phyloP scores from a whole-genome alignment of 2,329 filamentous ascomycete species.

The Myriosclerotinia curreyana region DNA sequence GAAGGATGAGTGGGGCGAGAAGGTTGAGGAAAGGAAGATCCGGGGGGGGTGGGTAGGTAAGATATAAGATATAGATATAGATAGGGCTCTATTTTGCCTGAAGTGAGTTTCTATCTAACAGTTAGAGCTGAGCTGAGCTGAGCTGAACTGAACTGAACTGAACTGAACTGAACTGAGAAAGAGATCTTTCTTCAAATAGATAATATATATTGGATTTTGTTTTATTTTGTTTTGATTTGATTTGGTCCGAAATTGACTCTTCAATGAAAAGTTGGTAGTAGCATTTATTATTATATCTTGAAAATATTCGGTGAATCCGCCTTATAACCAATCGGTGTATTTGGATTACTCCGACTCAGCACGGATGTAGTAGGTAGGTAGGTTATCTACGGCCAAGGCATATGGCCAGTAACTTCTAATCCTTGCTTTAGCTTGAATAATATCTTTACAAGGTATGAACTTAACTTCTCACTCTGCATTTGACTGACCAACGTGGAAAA shows the following conservation, averaged over 20 bases:
- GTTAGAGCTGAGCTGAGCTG: not conserved
- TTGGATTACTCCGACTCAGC: conserved; percentile 17
- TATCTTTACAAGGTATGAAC: conserved; percentile 9
- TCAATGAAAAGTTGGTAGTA: too few species aligned
- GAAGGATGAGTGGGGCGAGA: conserved; percentile 1
- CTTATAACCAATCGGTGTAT: conserved; percentile 18
- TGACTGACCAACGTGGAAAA: conserved; percentile 14
- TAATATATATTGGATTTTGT: too few species aligned
- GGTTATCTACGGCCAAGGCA: too few species aligned
- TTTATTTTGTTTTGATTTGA: too few species aligned
- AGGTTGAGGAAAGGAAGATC: conserved; percentile 7
- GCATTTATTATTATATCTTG: too few species aligned
- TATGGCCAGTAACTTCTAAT: too few species aligned
- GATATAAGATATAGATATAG: not conserved
- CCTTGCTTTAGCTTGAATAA: conserved; percentile 8
- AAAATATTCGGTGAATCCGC: conserved; percentile 13
- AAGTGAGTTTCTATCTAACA: not conserved
- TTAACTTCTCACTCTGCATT: conserved; percentile 14
- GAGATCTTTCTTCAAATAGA: too few species aligned
- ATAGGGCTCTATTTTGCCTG: conserved; percentile 9
- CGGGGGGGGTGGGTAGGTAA: conserved; percentile 11
- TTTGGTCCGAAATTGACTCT: too few species aligned
- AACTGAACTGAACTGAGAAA: too few species aligned
- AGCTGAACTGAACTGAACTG: too few species aligned
- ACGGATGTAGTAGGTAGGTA: too few species aligned